Conservation (phyloP, 495 filamentous ascomycete species). For the Penicillium manginii region DNA sequence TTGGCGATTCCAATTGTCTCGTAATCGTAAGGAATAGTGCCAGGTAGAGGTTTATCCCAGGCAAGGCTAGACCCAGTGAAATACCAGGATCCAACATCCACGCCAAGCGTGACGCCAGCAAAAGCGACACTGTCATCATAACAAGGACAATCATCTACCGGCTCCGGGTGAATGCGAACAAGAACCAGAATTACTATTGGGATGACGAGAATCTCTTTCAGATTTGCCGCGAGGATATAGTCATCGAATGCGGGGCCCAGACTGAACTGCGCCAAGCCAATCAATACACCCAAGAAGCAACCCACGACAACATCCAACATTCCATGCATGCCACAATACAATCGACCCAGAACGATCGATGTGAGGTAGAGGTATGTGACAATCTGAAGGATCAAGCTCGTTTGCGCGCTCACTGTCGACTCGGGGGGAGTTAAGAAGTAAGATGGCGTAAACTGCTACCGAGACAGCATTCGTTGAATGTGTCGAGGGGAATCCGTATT, state of each 20-base stretch:
- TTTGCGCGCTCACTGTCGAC: slow-evolving; percentile 49
- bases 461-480: slow-evolving; percentile 97
- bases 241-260: slow-evolving; percentile 69
- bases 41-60: slow-evolving; percentile 61
- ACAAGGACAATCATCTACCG: slow-evolving; percentile 94
- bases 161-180: slow-evolving; percentile 91
- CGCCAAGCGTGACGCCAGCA: slow-evolving; percentile 82
- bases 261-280: slow-evolving; percentile 71
- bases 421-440: slow-evolving; percentile 63
- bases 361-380: slow-evolving; percentile 79
- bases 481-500: slow-evolving; percentile 96
- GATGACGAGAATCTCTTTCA: slow-evolving; percentile 59
- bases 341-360: slow-evolving; percentile 86
- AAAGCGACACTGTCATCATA: slow-evolving; percentile 97
- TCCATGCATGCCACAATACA: slow-evolving; percentile 99
- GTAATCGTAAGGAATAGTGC: slow-evolving; percentile 66
- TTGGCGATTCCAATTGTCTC: slow-evolving; percentile 63
- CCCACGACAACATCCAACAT: slow-evolving; percentile 89
- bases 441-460: slow-evolving; percentile 81
- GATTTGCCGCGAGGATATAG: slow-evolving; percentile 57
- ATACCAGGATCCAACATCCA: slow-evolving; percentile 81
- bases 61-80: slow-evolving; percentile 60
- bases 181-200: slow-evolving; percentile 69
- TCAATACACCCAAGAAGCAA: slow-evolving; percentile 67
- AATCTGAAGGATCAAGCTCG: slow-evolving; percentile 62